phyloP scores from a whole-genome alignment of 371 early-diverging fungal genomes.

The Mucor plumbeus region DNA sequence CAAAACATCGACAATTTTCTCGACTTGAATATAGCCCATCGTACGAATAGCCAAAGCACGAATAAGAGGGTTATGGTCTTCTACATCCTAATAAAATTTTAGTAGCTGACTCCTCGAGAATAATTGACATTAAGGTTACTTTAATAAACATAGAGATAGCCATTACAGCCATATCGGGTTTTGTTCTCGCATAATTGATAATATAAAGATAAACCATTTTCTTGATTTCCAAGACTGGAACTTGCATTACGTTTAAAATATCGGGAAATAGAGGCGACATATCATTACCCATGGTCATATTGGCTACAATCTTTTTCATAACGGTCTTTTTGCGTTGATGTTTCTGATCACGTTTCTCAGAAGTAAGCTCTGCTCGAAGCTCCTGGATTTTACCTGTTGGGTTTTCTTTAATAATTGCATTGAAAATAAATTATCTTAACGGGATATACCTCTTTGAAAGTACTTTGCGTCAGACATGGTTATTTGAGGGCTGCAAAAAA shows the following conservation, averaged over 20 bases:
- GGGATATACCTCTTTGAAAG: constrained; percentile 77
- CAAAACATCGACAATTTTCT: constrained; percentile 83
- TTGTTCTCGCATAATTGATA: constrained; percentile 84
- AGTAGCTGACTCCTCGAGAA: no score
- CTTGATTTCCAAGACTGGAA: constrained; percentile 68
- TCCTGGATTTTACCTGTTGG: constrained; percentile 92
- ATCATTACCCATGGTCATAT: constrained; percentile 99
- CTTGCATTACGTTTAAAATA: constrained; percentile 63
- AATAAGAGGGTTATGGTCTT: constrained; percentile 90
- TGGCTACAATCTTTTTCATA: constrained; percentile 95
- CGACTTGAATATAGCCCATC: constrained; percentile 93
- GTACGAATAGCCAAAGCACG: constrained; percentile 92
- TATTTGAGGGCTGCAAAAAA: neutral
- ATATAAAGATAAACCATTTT: constrained; percentile 94
- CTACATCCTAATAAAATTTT: constrained; percentile 59
- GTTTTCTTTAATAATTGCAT: neutral
- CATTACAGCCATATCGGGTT: constrained; percentile 89
- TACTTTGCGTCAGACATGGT: constrained; percentile 82
- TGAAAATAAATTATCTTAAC: neutral
- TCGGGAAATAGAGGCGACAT: constrained; percentile 88
- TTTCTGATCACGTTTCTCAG: constrained; percentile 91
- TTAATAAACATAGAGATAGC: constrained; percentile 79
- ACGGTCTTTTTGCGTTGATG: constrained; percentile 86
- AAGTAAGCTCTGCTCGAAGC: constrained; percentile 87
- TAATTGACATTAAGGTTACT: constrained; percentile 32